Percentiles rank a stretch among this genome's conserved stretches.
phyloP scores from a whole-genome alignment of 495 filamentous ascomycete species.

The Aspergillus nanangensis region DNA sequence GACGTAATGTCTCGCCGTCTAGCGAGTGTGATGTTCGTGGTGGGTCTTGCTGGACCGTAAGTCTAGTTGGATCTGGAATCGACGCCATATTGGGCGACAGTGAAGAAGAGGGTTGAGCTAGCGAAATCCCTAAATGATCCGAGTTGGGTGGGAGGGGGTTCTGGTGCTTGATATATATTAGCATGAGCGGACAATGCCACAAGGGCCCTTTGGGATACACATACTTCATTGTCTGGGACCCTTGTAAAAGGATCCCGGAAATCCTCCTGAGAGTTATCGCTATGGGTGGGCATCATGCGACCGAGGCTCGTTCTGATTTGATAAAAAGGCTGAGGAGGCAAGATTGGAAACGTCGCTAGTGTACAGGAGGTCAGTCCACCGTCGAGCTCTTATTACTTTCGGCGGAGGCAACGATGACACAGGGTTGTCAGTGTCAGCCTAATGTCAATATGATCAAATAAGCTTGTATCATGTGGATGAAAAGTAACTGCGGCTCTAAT shows the following conservation, averaged over 20 bases:
- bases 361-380: background rate
- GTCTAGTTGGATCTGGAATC: conserved; percentile 17
- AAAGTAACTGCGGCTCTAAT: too few relatives aligned
- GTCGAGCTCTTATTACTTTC: too few relatives aligned
- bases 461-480: too few relatives aligned
- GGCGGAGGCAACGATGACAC: too few relatives aligned
- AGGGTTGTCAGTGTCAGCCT: too few relatives aligned
- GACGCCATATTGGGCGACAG: conserved; percentile 22
- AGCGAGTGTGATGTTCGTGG: conserved; percentile 38
- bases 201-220: too few relatives aligned
- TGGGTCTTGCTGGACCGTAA: conserved; percentile 29
- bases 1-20: conserved; percentile 47
- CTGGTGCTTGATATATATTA: conserved; percentile 4
- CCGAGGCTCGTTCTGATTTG: conserved; percentile 6
- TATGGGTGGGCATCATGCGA: conserved; percentile 14
- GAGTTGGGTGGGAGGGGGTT: conserved; percentile 1
- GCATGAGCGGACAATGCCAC: too few relatives aligned
- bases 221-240: too few relatives aligned
- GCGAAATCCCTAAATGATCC: conserved; percentile 2
- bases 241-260: conserved; percentile 10
- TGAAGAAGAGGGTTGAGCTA: conserved; percentile 15
- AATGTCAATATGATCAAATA: too few relatives aligned
- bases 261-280: conserved; percentile 6
- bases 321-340: background rate
- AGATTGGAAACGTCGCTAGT: background rate